Evolutionary conservation across 148 eudicot species (phyloP), one percentile per base, ranked within the genome.

Genomic region (Nyssa sinensis): DNA sequence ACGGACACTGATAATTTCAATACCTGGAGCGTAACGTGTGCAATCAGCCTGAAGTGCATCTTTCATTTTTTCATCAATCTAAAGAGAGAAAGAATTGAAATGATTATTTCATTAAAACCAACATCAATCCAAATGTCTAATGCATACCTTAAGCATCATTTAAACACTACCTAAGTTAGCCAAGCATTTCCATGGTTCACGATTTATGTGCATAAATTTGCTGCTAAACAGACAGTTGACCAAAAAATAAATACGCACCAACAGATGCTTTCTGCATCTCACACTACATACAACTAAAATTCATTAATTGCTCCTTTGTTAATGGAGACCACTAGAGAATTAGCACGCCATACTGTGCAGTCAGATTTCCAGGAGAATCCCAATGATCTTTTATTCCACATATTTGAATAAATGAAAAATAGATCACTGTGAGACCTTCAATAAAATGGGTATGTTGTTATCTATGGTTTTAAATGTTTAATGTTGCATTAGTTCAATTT

Each of bases 61-160:
- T 83, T 88, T 94, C 98, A 94, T 94, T 85, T 86, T 92, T 32
- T 94, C 98, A 87, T 92, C 98, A 78, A 94, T 92, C 98, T 94
- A n/a, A n/a, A n/a, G n/a, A n/a, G n/a, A n/a, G 82, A 32, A 82
- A 69, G 66, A 66, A 69, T 41, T 4, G 16, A 69, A n/a, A 53
- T 30, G 59, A 27, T 57, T n/a, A 21, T 41, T 5, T 19, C n/a
- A n/a, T n/a, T n/a, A n/a, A n/a, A n/a, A n/a, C n/a, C n/a, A n/a
- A n/a, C n/a, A 29, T 35, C n/a, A 31, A 44, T 28, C 39, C 19
- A 31, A 49, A n/a, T n/a, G 61, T 39, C 53, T 27, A 55, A 41
- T 17, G 35, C 23, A 8, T 71, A 27, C 23, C 24, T 17, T 13
- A 35, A 34, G 27, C 12, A 33, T 24, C 11, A 58, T 2, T 8